phyloP scores from a whole-genome alignment of 176 grass and related monocot genomes.

The Poa annua region DNA sequence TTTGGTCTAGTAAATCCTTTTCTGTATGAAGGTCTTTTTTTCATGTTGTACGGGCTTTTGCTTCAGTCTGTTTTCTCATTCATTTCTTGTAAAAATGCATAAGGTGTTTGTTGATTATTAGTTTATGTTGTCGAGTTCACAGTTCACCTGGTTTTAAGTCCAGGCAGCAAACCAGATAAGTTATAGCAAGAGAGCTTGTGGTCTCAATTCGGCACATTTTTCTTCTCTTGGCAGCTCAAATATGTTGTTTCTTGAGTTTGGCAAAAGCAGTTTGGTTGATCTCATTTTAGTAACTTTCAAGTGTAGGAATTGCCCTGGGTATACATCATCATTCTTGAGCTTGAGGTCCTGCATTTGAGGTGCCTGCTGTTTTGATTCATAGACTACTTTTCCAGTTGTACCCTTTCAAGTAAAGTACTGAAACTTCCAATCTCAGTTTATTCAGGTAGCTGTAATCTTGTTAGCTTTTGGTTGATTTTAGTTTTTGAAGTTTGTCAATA shows the following conservation, averaged over 20 bases:
- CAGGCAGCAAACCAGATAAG: not conserved
- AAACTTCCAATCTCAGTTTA: slow-evolving; percentile 33
- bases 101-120: not conserved
- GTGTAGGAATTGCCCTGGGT: not conserved
- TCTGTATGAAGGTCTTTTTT: not conserved
- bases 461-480: not conserved
- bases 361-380: slow-evolving; percentile 21
- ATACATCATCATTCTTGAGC: slow-evolving; percentile 33
- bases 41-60: not conserved
- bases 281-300: slow-evolving; percentile 15
- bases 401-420: slow-evolving; percentile 6
- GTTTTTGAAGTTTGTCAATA: slow-evolving; percentile 22
- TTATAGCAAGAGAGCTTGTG: slow-evolving; percentile 1
- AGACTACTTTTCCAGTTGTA: slow-evolving; percentile 24
- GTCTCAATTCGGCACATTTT: not conserved
- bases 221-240: not conserved
- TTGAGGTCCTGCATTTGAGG: slow-evolving; percentile 18
- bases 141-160: not conserved
- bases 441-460: not conserved
- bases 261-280: slow-evolving; percentile 13
- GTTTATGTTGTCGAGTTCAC: slow-evolving; percentile 15
- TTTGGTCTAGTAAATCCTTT: not conserved
- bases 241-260: slow-evolving; percentile 18
- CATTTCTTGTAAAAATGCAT: slow-evolving; percentile 19
- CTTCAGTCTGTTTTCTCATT: slow-evolving; percentile 21